Percentiles rank a stretch among this genome's conserved stretches.
Conservation (phyloP, 2,329 filamentous ascomycete genomes). For the Aspergillus brasiliensis region DNA sequence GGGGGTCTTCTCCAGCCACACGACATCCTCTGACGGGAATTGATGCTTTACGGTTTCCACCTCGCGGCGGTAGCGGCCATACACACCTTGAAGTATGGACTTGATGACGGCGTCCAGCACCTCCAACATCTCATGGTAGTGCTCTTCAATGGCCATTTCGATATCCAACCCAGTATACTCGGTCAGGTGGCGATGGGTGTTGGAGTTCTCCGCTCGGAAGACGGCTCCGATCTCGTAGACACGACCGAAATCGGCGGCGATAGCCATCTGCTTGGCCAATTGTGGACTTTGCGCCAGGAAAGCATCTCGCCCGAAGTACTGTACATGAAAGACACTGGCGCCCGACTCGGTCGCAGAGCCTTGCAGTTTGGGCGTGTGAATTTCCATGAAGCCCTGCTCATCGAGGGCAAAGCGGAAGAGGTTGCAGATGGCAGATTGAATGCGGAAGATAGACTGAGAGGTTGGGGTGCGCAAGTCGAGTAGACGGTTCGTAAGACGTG, state of each 20-base stretch:
- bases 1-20: conserved; percentile 84
- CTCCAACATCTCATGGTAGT: conserved; percentile 84
- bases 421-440: conserved; percentile 78
- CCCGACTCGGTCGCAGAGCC: conserved; percentile 88
- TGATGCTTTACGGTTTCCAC: conserved; percentile 78
- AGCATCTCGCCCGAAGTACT: conserved; percentile 85
- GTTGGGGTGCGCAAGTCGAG: conserved; percentile 83
- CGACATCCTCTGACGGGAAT: conserved; percentile 82
- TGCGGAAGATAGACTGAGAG: conserved; percentile 83
- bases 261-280: conserved; percentile 88
- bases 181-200: conserved; percentile 90
- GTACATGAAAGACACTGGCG: conserved; percentile 85
- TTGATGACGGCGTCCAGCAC: conserved; percentile 81
- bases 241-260: conserved; percentile 82
- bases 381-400: conserved; percentile 79
- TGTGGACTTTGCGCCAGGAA: conserved; percentile 92
- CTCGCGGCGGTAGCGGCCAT: conserved; percentile 69
- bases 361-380: conserved; percentile 90
- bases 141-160: conserved; percentile 86
- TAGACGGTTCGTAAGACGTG: conserved; percentile 75
- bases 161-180: conserved; percentile 92
- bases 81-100: conserved; percentile 72
- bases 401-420: conserved; percentile 78
- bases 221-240: conserved; percentile 91
- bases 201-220: conserved; percentile 93